Base-by-base conservation (phyloP, 2,329 filamentous ascomycete species). In the Emmonsia crescens region DNA sequence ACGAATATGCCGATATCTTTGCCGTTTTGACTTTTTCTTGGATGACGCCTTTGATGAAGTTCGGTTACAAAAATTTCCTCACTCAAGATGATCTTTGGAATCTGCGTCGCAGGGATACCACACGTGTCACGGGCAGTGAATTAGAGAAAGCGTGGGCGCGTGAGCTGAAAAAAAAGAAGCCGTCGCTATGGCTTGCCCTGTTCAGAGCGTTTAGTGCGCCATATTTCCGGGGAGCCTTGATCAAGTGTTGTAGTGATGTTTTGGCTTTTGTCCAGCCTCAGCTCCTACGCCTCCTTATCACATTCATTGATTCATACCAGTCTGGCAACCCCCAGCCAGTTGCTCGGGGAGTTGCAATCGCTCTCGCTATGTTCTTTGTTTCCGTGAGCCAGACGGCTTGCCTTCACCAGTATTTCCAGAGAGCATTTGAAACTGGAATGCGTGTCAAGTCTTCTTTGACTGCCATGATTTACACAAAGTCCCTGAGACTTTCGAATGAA, bases 41-140 rank as follows among this genome's bases (percentile, higher is more conserved):
- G 94, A 96, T 99, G 93, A 97, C 94, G 0, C 92, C 94, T 0
- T 79, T 99, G 83, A 99, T 99, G 94, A 91, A 86, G 71, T 88
- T 88, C 71, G 94, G 94, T 0, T 97, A 99, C 79, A 89, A 88
- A 71, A 85, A 92, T 63, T 99, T 86, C 73, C 80, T 99, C 64
- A 96, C 91, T 1, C 91, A 97, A 73, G 90, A 96, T 65, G 93
- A 99, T 74, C 82, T 99, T 29, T 99, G 95, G 95, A 93, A 91
- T 64, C 79, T 99, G 62, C 85, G 91, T 48, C 87, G 85, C 70
- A 79, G 83, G 63, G 93, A 97, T 72, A 88, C 88, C 40, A 96
- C 93, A 12, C 85, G 85, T 66, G 79, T 81, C 14, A 96, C 93
- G 0, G 85, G 88, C 4, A 77, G 80, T 38, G 78, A 79, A 0